Evolutionary conservation across 257 asterid species (phyloP), one percentile per base, ranked within the genome.

Genomic region (Eucommia ulmoides): DNA sequence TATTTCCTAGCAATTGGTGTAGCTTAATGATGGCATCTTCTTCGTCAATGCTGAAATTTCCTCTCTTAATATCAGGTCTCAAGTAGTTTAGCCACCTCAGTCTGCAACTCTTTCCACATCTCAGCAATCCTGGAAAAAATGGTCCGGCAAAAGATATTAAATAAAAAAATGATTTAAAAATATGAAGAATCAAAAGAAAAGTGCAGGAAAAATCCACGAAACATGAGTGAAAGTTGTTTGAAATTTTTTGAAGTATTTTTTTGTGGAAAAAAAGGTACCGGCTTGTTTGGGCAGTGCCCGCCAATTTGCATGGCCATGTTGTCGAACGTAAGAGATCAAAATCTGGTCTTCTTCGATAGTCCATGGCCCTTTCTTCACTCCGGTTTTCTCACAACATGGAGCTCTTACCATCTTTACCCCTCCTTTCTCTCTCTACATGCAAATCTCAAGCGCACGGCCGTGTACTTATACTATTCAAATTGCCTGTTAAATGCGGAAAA

Each of bases 301-400:
- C 96, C 96, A 87, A 38, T 87, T 87, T 20, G 67, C 84, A 63
- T 72, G 84, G 26, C 94, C 96, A 23, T 76, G 56, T 14, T 58
- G 64, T 26, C 53, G 66, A 73, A 87, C 67, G 56, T 55, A 76
- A 50, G 60, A 52, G 33, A 66, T 44, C 59, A 87, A 75, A 65
- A 76, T 57, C 24, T 45, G 62, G 45, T 83, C 96, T 74, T 87
- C 96, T 55, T 87, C 91, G 0, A 63, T 48, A 12, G 74, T 67
- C 94, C 96, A 87, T 55, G 93, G 87, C 57, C 96, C 96, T 71
- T 69, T 83, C 71, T 83, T 86, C 54, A 86, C 41, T 53, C 94
- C 96, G 76, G 68, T 63, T 61, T 78, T 74, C 33, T 78, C 88
- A 75, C 93, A 87, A 66, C 94, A 87, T 38, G 94, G 89, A 68